These are phyloP conservation scores for Cicer arietinum DNA, from an alignment of 306 rosid species.

Conservation along the genomic window DNA sequence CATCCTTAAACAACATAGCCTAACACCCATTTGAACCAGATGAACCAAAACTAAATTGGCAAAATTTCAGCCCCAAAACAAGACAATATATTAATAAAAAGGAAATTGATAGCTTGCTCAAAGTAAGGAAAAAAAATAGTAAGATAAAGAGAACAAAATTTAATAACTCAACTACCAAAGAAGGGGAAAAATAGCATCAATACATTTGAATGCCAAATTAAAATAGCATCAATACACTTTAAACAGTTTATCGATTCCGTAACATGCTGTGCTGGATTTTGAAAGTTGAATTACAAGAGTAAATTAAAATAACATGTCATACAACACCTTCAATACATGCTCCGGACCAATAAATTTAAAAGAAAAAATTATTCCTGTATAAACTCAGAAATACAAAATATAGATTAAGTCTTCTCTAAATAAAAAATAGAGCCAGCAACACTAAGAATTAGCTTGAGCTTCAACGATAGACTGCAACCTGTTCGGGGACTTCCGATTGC, in stretches of 20 bases:
- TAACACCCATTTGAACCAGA: background rate
- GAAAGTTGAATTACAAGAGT: constrained; percentile 48
- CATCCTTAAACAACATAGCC: background rate
- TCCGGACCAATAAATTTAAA: constrained; percentile 22
- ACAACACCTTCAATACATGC: constrained; percentile 38
- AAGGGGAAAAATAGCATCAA: constrained; percentile 3
- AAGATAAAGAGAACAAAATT: background rate
- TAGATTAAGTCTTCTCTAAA: constrained; percentile 37
- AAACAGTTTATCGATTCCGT: background rate
- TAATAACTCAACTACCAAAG: background rate
- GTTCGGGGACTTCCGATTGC: constrained; percentile 52
- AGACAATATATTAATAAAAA: background rate
- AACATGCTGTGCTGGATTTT: constrained; percentile 12
- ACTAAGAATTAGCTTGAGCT: constrained; percentile 36
- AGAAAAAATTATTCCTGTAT: constrained; percentile 36
- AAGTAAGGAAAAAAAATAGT: background rate
- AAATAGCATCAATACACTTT: background rate
- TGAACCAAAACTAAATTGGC: background rate
- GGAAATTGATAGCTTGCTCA: constrained; percentile 1
- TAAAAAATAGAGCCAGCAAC: constrained; percentile 26
- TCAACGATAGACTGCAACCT: constrained; percentile 44
- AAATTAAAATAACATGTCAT: constrained; percentile 40
- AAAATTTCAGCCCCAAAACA: background rate
- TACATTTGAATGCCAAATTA: constrained; percentile 13
- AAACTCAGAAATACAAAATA: constrained; percentile 35